A percentile compares a stretch with the other conserved stretches of the same genome.
Evolutionary conservation across 192 early-diverging fungal species (phyloP).

Genomic region (Gamsiella multidivaricata): DNA sequence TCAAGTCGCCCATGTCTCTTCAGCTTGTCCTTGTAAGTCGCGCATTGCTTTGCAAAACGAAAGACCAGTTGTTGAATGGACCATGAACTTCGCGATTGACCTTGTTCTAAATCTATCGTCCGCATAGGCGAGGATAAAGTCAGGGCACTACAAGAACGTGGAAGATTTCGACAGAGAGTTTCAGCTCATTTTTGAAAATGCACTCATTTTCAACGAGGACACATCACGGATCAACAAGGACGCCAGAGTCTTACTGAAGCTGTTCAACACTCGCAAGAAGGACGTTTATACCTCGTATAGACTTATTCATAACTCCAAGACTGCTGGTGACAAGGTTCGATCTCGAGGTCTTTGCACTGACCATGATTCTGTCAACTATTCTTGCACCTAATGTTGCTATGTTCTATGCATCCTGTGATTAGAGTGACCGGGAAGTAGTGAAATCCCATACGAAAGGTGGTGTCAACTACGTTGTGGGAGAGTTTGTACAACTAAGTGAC

Average conservation of each 20-base stretch:
- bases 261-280: slow-evolving; percentile 51
- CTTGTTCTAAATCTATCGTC: slow-evolving; percentile 20
- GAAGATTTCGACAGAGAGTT: slow-evolving; percentile 84
- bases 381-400: not conserved
- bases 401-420: not conserved
- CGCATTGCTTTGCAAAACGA: not conserved
- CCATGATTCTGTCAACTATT: not conserved
- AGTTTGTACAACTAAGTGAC: slow-evolving; percentile 41
- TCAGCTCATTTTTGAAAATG: slow-evolving; percentile 87
- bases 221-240: slow-evolving; percentile 86
- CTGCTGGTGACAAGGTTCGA: slow-evolving; percentile 22
- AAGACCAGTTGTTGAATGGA: not conserved
- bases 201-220: slow-evolving; percentile 88
- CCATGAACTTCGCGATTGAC: not conserved
- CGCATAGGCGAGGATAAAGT: slow-evolving; percentile 68
- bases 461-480: slow-evolving; percentile 29
- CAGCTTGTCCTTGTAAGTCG: slow-evolving; percentile 68
- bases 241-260: slow-evolving; percentile 64
- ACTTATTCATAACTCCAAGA: slow-evolving; percentile 27
- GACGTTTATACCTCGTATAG: slow-evolving; percentile 34
- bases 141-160: slow-evolving; percentile 73
- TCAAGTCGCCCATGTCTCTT: slow-evolving; percentile 83
- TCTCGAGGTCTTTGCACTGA: no score
- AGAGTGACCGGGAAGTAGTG: slow-evolving; percentile 31
- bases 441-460: slow-evolving; percentile 5